Base-by-base conservation (phyloP, 176 grass and related monocot species). In the Zoysia japonica region DNA sequence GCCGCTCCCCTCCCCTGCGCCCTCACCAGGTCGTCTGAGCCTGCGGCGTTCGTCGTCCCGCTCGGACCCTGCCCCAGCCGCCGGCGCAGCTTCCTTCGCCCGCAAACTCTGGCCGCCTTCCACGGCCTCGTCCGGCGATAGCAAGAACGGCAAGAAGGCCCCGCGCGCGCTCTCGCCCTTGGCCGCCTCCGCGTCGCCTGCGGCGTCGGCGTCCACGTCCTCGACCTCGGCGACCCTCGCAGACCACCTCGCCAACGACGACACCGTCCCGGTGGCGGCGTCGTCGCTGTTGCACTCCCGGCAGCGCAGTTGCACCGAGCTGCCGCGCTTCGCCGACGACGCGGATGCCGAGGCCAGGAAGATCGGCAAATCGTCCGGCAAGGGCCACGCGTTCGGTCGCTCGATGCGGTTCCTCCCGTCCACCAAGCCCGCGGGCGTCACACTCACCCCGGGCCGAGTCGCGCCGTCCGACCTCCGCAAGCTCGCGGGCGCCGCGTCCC, bases 341-440 rank as follows among this genome's bases (percentile, higher is more conserved):
- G 51, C 75, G 8, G 84, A 87, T 17, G 61, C 70, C 20, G 78
- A 82, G 77, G 83, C 49, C 45, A 61, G 48, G 11, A 88, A 78
- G 77, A 82, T 84, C 17, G n/a, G 40, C 15, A 68, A 2, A 49
- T 17, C 52, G 15, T 44, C 54, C 3, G 74, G 35, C 3, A 72
- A 78, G 47, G 50, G 48, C 3, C 83, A 65, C 43, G 57, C 83
- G 12, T 75, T 91, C 49, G 82, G 85, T 14, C 68, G 85, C 5
- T 93, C 91, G 77, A 90, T 83, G 85, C 82, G 87, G 9, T 54
- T 87, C 45, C 85, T 81, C 16, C 65, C 59, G 75, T 83, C 87
- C 9, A 77, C 78, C 10, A 90, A 55, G 66, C 70, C 85, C 9
- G 70, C 60, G 1, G 41, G 50, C 14, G 73, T 91, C 12, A 78